Base-by-base conservation (phyloP, 768 basidiomycete genomes). In the Basidioascus undulatus region DNA sequence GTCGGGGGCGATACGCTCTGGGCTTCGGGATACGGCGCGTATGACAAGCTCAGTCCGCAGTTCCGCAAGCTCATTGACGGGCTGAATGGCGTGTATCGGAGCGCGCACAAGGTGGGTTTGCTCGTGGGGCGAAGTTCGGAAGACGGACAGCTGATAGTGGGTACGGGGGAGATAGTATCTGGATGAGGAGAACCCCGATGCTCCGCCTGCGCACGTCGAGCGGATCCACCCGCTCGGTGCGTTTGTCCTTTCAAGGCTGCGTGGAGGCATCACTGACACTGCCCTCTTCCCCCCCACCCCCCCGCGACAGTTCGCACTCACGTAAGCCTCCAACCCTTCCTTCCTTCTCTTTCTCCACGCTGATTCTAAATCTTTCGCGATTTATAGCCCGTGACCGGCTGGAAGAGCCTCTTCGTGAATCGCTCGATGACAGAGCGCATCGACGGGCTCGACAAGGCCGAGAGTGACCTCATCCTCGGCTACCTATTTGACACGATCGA, bases 21-120 rank as follows among this genome's bases (percentile, higher is more conserved):
- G 74, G 72, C 68, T 54, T 79, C 76, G 8, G 77, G 76, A 28
- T 79, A 79, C 51, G 74, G 77, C 3, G 62, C 82, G n/a, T 82
- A 81, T 60, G 53, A 56, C 46, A 51, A 54, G 40, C 45, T 56
- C 21, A 49, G 48, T 1, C 53, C 55, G 0, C 45, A 33, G 1
- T 55, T 57, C 51, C 40, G 50, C 35, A 45, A 43, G 26, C 23
- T 57, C 15, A 20, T 57, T 28, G 54, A 55, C 26, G 54, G 54
- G 8, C 44, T 55, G 19, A 48, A 49, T 37, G 51, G 37, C 34
- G 49, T 48, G 9, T 53, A 55, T 41, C 51, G 53, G 40, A 54
- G 53, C 0, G 55, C 55, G 2, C 55, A 55, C 44, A n/a, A n/a
- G n/a, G n/a, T n/a, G n/a, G n/a, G n/a, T n/a, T n/a, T n/a, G n/a